Conservation (phyloP, 2,329 filamentous ascomycete genomes). For the Penicillium sp. region DNA sequence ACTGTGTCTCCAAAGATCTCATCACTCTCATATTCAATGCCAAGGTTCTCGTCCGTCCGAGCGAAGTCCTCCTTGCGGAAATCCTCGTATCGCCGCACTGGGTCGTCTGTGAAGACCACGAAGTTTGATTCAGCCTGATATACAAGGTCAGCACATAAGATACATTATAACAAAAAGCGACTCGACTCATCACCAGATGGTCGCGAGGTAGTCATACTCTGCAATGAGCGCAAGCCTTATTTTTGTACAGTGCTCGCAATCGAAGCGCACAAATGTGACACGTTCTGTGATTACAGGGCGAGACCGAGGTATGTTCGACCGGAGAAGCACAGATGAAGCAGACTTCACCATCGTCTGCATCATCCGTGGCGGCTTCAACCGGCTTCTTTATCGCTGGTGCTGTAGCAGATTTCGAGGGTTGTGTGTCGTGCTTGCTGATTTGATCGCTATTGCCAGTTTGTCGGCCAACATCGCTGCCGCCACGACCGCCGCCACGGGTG, state of each 20-base stretch:
- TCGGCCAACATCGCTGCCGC: conserved; percentile 35
- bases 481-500: conserved; percentile 32
- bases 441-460: conserved; percentile 25
- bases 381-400: conserved; percentile 33
- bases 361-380: conserved; percentile 36
- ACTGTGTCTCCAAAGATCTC: conserved; percentile 91
- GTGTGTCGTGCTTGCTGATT: conserved; percentile 15
- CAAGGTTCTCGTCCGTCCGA: conserved; percentile 77
- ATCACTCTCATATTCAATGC: conserved; percentile 84
- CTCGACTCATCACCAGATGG: background rate
- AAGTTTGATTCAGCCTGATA: conserved; percentile 52
- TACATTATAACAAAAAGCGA: background rate
- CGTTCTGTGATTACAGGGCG: conserved; percentile 93
- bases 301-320: conserved; percentile 81
- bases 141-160: conserved; percentile 13
- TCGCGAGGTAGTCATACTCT: conserved; percentile 58
- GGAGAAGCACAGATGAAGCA: conserved; percentile 98
- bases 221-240: conserved; percentile 94
- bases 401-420: conserved; percentile 21
- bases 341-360: conserved; percentile 69
- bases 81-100: conserved; percentile 79
- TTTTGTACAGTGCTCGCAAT: conserved; percentile 92
- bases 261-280: conserved; percentile 94
- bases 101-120: conserved; percentile 89
- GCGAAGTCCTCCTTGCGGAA: conserved; percentile 72